Evolutionary conservation across 2,329 filamentous ascomycete genomes (phyloP), one percentile per base, ranked within the genome.

Genomic region (Chaetomiaceae sp.): DNA sequence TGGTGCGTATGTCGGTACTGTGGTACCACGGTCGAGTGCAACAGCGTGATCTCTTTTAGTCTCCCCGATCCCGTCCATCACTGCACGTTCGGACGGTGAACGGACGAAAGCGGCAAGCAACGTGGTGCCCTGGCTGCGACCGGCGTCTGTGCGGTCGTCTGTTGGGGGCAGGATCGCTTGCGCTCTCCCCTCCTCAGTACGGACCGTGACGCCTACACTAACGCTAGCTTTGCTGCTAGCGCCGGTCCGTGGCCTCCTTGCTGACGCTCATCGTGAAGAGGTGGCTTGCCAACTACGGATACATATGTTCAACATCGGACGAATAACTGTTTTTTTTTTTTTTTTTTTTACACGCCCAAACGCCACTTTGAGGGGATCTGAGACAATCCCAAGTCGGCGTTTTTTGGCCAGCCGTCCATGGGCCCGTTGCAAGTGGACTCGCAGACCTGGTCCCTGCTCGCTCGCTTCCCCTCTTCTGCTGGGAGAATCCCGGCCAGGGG

Each of bases 391-490:
- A 44, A 30, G 42, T 27, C 38, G 30, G 32, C 18, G 32, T 34
- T 33, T 45, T 38, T 36, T 17, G 4, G 47, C 18, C 15, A 9
- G 36, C n/a, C n/a, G n/a, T n/a, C 17, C 15, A 20, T 40, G 22
- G 41, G 41, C 22, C 17, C 17, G 14, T 36, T 45, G 17, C n/a
- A n/a, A n/a, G n/a, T n/a, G n/a, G n/a, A n/a, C n/a, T n/a, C n/a
- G 46, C 46, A 18, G 30, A 15, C 49, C 49, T n/a, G 22, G 9
- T 9, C 37, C 46, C 46, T 51, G 46, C 48, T 26, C 48, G 51
- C 39, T 32, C 17, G 14, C 3, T 43, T 32, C 35, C 42, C 40
- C 22, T 34, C 35, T 20, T 29, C 29, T 5, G 34, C 33, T 35
- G 42, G 35, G 24, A 19, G 17, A n/a, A 10, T 12, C 26, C 17